These are phyloP conservation scores for Botrytis deweyae DNA, from an alignment of 2,329 filamentous ascomycete genomes.

Conservation along the genomic window DNA sequence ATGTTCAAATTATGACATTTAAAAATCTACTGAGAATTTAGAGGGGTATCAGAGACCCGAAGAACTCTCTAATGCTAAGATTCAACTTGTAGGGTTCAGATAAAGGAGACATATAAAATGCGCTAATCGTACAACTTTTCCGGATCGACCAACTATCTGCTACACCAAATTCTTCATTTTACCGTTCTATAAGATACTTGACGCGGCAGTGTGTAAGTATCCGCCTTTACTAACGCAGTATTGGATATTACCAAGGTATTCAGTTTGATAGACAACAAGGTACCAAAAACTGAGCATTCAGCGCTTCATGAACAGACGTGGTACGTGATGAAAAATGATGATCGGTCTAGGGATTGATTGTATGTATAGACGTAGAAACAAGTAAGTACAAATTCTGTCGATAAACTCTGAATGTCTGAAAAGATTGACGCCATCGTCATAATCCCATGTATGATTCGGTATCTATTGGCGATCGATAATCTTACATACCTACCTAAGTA, in stretches of 20 bases:
- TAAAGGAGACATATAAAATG: neutral
- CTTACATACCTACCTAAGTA: neutral
- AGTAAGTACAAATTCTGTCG: neutral
- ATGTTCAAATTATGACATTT: neutral
- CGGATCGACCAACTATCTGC: neutral
- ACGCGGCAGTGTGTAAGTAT: neutral
- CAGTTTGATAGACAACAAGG: neutral
- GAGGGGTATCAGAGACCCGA: rapidly evolving
- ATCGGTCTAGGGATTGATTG: neutral
- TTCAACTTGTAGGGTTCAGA: neutral
- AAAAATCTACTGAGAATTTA: neutral
- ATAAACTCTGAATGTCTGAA: neutral
- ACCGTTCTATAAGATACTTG: rapidly evolving
- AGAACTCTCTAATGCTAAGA: neutral
- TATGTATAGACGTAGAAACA: neutral
- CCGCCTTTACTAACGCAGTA: neutral
- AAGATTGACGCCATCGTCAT: neutral
- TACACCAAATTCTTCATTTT: neutral
- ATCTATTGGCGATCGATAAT: neutral
- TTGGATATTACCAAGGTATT: neutral
- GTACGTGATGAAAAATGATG: neutral
- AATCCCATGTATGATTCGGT: neutral
- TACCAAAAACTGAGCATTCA: neutral
- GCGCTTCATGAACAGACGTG: neutral
- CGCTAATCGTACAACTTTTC: no score